Percentiles rank a stretch among this genome's conserved stretches.
phyloP scores from a whole-genome alignment of 2,329 filamentous ascomycete genomes.

The Microsporum ferrugineum region DNA sequence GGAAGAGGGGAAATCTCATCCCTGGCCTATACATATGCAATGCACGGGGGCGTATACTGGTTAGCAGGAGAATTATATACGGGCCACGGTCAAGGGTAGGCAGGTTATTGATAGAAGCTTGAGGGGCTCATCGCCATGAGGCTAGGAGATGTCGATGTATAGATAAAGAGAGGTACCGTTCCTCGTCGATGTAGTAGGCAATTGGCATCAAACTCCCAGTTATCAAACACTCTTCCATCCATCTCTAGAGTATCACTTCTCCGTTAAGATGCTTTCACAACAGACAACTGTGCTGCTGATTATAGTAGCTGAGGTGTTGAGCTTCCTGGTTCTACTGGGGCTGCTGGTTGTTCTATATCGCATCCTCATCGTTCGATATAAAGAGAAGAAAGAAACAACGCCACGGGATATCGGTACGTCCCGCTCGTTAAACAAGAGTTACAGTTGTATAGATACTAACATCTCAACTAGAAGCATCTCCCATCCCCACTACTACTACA shows the following conservation, averaged over 20 bases:
- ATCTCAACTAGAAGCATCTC: not conserved
- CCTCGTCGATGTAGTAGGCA: not conserved
- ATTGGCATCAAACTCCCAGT: not conserved
- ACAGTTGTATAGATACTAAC: not conserved
- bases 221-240: not conserved
- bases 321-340: not conserved
- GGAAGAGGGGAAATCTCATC: not conserved
- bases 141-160: not conserved
- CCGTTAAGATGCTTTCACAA: not conserved
- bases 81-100: not conserved
- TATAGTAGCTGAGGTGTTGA: conserved; percentile 1
- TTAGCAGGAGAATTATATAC: not conserved
- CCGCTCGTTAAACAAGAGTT: not conserved
- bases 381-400: not conserved
- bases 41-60: not conserved
- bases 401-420: not conserved
- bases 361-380: not conserved
- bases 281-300: not conserved
- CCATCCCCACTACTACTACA: not conserved
- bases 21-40: not conserved
- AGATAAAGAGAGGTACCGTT: not conserved
- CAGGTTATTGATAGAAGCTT: not conserved
- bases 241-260: too few relatives aligned
- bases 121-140: not conserved
- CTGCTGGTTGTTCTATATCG: not conserved